Base-by-base conservation (phyloP, 805 yeast genomes). In the Metschnikowia proteae region DNA sequence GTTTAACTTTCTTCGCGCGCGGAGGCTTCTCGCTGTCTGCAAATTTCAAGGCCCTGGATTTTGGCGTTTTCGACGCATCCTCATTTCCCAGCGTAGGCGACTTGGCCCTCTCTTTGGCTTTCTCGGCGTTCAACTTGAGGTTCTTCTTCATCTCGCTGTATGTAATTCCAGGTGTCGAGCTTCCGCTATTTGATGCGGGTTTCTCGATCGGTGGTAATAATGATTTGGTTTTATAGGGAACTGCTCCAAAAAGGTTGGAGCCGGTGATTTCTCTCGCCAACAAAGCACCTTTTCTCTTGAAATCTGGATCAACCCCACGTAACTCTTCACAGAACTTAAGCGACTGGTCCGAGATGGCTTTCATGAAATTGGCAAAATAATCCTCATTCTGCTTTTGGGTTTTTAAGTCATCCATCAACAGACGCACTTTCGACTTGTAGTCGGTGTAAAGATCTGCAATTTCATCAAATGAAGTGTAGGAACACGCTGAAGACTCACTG, bases 201-300 rank as follows among this genome's bases (percentile, higher is more conserved):
- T 43, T 43, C 42, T 64, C 68, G 1, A 65, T 53, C 3, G 75
- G 75, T 4, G 56, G 63, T 35, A 73, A 57, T 46, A 73, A 49
- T 4, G 76, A 71, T 54, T 71, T 73, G n/a, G 76, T 71, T 46
- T 70, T 70, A 56, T 63, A 69, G 2, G 75, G 74, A 11, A 65
- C 64, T 8, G 61, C 55, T 0, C 75, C 77, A 55, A 71, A 71
- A 4, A 61, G 56, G 43, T 62, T 71, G 3, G 75, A 70, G 3
- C 78, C 78, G 1, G 78, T 73, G 30, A 73, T 68, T 9, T 62
- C 67, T 9, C 71, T 54, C 0, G 77, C 77, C 48, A 73, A 59
- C 50, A 66, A 65, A 13, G 78, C 73, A 4, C 77, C 76, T 42
- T 65, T 58, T 3, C 76, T 75, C 28, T 58, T 57, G 52, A 67